phyloP scores from a whole-genome alignment of 1,284 basidiomycete species.

The Amylostereum chailletii region DNA sequence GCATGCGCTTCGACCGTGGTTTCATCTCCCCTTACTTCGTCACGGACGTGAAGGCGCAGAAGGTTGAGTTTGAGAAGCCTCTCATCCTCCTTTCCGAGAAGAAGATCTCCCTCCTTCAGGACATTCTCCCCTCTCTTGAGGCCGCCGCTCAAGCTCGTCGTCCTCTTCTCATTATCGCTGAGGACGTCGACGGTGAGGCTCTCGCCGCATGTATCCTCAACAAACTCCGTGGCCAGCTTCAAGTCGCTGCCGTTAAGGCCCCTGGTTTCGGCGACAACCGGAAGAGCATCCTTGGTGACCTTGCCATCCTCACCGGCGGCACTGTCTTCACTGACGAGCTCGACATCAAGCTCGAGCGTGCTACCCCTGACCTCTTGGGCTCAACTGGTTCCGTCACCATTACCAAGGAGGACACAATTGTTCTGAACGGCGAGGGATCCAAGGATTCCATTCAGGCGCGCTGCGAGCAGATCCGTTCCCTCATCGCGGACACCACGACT shows the following conservation, averaged over 20 bases:
- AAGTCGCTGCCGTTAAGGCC: conserved; percentile 91
- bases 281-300: conserved; percentile 94
- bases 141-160: conserved; percentile 86
- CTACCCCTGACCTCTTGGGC: conserved; percentile 85
- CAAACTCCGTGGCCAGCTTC: conserved; percentile 96
- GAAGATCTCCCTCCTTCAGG: conserved; percentile 94
- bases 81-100: conserved; percentile 92
- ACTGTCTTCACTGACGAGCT: conserved; percentile 98
- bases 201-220: conserved; percentile 96
- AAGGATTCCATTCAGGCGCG: conserved; percentile 82
- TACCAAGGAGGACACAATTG: conserved; percentile 98
- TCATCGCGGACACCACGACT: conserved; percentile 80
- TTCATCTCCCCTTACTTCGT: conserved; percentile 99
- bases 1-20: conserved; percentile 99
- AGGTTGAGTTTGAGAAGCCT: conserved; percentile 97
- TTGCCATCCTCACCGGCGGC: conserved; percentile 94
- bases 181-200: conserved; percentile 97
- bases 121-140: conserved; percentile 93
- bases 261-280: conserved; percentile 99
- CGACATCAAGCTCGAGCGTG: conserved; percentile 94
- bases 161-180: conserved; percentile 92
- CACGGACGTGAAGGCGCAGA: conserved; percentile 96
- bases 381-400: conserved; percentile 88
- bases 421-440: conserved; percentile 88
- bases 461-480: conserved; percentile 90